Percentiles rank a stretch among this genome's conserved stretches.
Evolutionary conservation across 2,329 filamentous ascomycete genomes (phyloP).

Genomic region (Amauroascus niger): DNA sequence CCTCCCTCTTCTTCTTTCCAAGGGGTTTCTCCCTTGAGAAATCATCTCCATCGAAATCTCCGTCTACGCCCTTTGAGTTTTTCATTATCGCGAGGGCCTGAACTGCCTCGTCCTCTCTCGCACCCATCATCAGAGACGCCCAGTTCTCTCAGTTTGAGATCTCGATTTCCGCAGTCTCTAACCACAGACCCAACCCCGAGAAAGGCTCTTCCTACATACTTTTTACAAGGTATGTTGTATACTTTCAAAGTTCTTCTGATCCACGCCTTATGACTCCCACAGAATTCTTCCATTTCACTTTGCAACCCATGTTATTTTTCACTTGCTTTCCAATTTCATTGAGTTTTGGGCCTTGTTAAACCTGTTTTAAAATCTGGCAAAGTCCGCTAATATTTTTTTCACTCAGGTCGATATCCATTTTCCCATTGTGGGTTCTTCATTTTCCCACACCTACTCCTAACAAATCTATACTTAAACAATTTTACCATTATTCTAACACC

Average conservation of each 20-base stretch:
- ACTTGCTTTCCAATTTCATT: no score
- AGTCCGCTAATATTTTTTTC: background rate
- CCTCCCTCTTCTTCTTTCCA: slow-evolving; percentile 6
- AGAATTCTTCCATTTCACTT: background rate
- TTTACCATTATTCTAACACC: background rate
- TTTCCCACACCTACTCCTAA: background rate
- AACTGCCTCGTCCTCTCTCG: background rate
- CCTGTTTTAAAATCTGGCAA: no score
- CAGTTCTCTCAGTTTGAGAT: background rate
- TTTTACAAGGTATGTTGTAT: background rate
- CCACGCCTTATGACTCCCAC: background rate
- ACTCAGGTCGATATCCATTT: background rate
- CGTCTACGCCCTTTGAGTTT: background rate
- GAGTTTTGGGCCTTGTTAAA: no score
- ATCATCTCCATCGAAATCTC: background rate
- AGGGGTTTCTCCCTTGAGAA: slow-evolving; percentile 16
- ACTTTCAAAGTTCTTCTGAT: background rate
- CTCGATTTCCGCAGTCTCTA: background rate
- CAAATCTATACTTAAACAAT: no score
- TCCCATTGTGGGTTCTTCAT: background rate
- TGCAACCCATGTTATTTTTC: no score
- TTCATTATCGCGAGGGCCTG: background rate
- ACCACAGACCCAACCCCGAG: background rate
- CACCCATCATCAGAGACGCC: background rate
- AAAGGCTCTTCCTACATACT: background rate